Evolutionary conservation across 495 filamentous ascomycete genomes (phyloP).

Genomic region (Daldinia concentrica): DNA sequence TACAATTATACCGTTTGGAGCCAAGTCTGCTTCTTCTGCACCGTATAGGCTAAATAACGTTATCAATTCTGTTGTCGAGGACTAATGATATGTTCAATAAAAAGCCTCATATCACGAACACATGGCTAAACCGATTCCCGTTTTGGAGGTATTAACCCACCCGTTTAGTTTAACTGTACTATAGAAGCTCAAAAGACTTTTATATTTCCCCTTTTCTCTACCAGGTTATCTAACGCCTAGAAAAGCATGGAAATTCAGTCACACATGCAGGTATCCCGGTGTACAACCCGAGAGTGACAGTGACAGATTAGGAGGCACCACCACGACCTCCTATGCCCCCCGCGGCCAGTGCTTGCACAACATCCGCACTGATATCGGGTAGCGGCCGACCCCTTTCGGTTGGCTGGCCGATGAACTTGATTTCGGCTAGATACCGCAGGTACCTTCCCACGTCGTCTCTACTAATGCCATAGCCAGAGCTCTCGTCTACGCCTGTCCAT

Average conservation of each 20-base stretch:
- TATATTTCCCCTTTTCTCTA: constrained; percentile 11
- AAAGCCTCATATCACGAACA: too few species aligned
- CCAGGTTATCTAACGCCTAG: constrained; percentile 12
- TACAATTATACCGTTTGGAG: too few species aligned
- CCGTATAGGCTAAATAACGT: neutral
- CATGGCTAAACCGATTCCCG: too few species aligned
- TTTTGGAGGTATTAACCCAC: neutral
- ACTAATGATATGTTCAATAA: too few species aligned
- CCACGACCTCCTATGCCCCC: constrained; percentile 62
- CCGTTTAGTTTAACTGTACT: neutral
- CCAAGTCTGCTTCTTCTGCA: neutral
- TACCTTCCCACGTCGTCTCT: constrained; percentile 77
- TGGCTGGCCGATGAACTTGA: constrained; percentile 74
- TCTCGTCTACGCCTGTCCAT: constrained; percentile 71
- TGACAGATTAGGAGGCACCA: constrained; percentile 21
- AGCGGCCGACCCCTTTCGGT: constrained; percentile 57
- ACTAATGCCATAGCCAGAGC: constrained; percentile 69
- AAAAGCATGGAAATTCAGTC: neutral
- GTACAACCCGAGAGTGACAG: neutral
- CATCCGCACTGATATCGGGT: constrained; percentile 58
- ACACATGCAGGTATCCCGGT: neutral
- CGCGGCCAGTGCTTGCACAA: constrained; percentile 61
- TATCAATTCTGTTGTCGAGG: neutral
- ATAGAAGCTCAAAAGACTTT: constrained; percentile 11
- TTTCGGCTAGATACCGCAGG: constrained; percentile 72